These are phyloP conservation scores for Trypethelium eluteriae DNA, from an alignment of 495 filamentous ascomycete genomes.

Conservation along the genomic window DNA sequence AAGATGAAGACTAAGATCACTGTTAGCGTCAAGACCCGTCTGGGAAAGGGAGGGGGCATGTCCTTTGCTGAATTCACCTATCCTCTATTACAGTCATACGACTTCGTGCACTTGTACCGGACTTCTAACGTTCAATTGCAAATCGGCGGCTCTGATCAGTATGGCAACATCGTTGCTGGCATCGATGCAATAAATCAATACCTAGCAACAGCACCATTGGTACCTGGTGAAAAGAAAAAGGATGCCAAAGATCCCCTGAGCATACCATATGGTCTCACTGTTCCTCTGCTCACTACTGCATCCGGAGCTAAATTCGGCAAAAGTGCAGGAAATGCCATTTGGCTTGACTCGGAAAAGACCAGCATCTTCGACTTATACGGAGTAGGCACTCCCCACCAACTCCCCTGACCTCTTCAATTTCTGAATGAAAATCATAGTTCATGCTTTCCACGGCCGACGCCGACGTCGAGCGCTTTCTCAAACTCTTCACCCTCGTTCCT, in stretches of 20 bases:
- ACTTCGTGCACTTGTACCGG: conserved; percentile 79
- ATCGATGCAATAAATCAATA: conserved; percentile 74
- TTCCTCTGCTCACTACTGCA: conserved; percentile 77
- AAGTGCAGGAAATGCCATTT: conserved; percentile 86
- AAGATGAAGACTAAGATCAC: background rate
- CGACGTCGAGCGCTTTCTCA: conserved; percentile 70
- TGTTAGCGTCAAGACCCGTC: conserved; percentile 67
- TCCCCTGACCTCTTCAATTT: background rate
- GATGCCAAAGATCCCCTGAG: conserved; percentile 24
- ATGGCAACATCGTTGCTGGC: conserved; percentile 88
- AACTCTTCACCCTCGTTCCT: conserved; percentile 86
- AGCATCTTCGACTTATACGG: conserved; percentile 78
- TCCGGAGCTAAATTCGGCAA: conserved; percentile 91
- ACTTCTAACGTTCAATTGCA: conserved; percentile 62
- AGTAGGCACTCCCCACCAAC: conserved; percentile 33
- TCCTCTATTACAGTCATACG: conserved; percentile 90
- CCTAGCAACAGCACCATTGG: conserved; percentile 30
- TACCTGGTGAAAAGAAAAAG: conserved; percentile 19
- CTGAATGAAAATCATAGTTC: conserved; percentile 46
- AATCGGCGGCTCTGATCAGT: conserved; percentile 93
- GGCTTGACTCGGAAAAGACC: conserved; percentile 79
- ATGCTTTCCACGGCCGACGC: conserved; percentile 78
- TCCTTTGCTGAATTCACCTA: conserved; percentile 91
- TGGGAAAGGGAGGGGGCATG: conserved; percentile 78
- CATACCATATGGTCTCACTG: conserved; percentile 74